Base-by-base conservation (phyloP, 768 basidiomycete species). In the Xerocomus brunneocitrinus region DNA sequence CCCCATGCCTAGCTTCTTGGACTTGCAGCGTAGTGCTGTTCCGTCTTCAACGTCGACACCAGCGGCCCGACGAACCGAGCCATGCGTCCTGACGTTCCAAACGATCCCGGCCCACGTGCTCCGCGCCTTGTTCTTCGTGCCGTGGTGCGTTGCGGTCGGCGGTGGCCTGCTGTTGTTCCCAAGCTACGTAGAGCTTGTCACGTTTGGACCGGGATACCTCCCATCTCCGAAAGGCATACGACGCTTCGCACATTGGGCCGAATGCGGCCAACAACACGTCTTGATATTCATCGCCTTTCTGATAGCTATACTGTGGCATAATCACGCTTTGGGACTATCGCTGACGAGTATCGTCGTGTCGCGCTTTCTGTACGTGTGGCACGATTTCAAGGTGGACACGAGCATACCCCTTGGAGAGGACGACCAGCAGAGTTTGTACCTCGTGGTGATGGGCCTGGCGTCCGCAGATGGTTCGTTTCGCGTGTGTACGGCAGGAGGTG, bases 221-320 rank as follows among this genome's bases (percentile, higher is more conserved):
- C 16, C 58, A 2, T 61, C 67, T 32, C 59, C 57, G 1, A 62
- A 47, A 41, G 72, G 72, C n/a, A 47, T 68, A n/a, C 66, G 65
- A n/a, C 72, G 73, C 28, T 71, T 72, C 36, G 66, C 68, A 22
- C 62, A 74, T 45, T 74, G 73, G 73, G 70, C 65, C 3, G 65
- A 71, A 12, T 72, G 63, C 47, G 72, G 65, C 2, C 51, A 58
- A 42, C 67, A 68, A n/a, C 69, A 73, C 46, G 62, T 68, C 55
- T 53, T 63, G 62, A 67, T 71, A 48, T 72, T 73, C 56, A 49
- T 73, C 46, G 67, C 67, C 13, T 54, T 8, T 35, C 16, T 66
- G 10, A 42, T 52, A 1, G 45, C 27, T 36, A 22, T 60, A 14
- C 16, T 62, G 32, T 71, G 64, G 62, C 61, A 62, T 32, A 38